Percentiles rank a stretch among this genome's conserved stretches.
Conservation (phyloP, 352 stramenopile species). For the Phytophthora pistaciae region DNA sequence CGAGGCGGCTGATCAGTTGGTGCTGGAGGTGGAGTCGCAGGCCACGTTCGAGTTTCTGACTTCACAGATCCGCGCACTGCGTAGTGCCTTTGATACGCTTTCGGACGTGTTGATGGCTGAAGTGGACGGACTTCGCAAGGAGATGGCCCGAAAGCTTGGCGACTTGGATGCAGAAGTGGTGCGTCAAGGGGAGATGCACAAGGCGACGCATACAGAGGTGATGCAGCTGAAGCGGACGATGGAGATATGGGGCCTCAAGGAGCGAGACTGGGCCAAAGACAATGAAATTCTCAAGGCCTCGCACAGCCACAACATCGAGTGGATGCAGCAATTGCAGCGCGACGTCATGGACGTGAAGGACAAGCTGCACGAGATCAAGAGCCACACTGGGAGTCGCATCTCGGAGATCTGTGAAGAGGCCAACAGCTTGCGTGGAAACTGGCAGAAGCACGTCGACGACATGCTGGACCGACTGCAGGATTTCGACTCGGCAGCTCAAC, state of each 20-base stretch:
- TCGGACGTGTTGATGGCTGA: slow-evolving; percentile 84
- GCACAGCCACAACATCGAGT: slow-evolving; percentile 86
- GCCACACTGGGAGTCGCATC: slow-evolving; percentile 59
- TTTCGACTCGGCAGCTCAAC: slow-evolving; percentile 54
- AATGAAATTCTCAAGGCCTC: slow-evolving; percentile 87
- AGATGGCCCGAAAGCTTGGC: slow-evolving; percentile 65
- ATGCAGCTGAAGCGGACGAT: slow-evolving; percentile 79
- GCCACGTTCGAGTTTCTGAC: slow-evolving; percentile 87
- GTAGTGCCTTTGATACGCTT: slow-evolving; percentile 80
- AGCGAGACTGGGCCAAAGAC: slow-evolving; percentile 88
- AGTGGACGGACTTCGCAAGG: slow-evolving; percentile 73
- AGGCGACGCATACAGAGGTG: slow-evolving; percentile 70
- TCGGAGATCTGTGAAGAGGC: slow-evolving; percentile 71
- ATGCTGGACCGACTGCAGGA: slow-evolving; percentile 67
- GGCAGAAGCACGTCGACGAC: slow-evolving; percentile 77
- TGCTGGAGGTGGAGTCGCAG: slow-evolving; percentile 83
- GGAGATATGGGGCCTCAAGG: slow-evolving; percentile 83
- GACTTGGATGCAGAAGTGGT: slow-evolving; percentile 71
- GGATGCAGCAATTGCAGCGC: slow-evolving; percentile 88
- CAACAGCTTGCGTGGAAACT: slow-evolving; percentile 71
- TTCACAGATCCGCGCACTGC: slow-evolving; percentile 78
- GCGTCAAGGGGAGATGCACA: slow-evolving; percentile 66
- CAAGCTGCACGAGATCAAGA: slow-evolving; percentile 71
- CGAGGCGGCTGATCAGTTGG: slow-evolving; percentile 76
- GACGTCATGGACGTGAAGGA: slow-evolving; percentile 87